These are phyloP conservation scores for Nannochloris sp. DNA, from an alignment of 139 green algal genomes.

Conservation along the genomic window DNA sequence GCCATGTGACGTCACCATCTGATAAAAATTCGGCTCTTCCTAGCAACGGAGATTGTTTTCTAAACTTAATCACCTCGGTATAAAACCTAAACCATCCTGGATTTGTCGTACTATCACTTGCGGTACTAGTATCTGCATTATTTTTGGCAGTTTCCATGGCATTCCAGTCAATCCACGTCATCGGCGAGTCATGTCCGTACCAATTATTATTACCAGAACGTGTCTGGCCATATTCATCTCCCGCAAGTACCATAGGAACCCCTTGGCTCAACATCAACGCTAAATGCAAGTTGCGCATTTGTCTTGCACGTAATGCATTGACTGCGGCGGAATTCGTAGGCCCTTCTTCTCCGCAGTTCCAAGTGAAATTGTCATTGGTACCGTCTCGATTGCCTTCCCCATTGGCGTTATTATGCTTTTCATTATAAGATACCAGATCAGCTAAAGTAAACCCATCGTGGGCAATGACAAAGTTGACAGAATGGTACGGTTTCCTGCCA, in stretches of 20 bases:
- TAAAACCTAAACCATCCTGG: slow-evolving; percentile 37
- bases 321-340: slow-evolving; percentile 60
- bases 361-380: slow-evolving; percentile 95
- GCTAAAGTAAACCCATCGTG: slow-evolving; percentile 94
- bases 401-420: slow-evolving; percentile 82
- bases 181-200: slow-evolving; percentile 92
- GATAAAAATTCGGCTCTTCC: slow-evolving; percentile 67
- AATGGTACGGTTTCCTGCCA: slow-evolving; percentile 72
- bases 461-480: slow-evolving; percentile 92
- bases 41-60: slow-evolving; percentile 72
- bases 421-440: slow-evolving; percentile 84
- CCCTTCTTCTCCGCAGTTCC: slow-evolving; percentile 96
- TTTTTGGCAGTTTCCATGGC: slow-evolving; percentile 10
- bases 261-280: slow-evolving; percentile 83
- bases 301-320: slow-evolving; percentile 33
- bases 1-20: slow-evolving; percentile 87
- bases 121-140: not conserved
- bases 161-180: slow-evolving; percentile 73
- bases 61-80: slow-evolving; percentile 71
- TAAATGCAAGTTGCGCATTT: slow-evolving; percentile 91
- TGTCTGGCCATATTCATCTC: slow-evolving; percentile 39
- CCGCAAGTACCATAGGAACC: slow-evolving; percentile 89
- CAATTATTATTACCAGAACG: slow-evolving; percentile 98
- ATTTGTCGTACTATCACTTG: slow-evolving; percentile 20
- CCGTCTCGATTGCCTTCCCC: slow-evolving; percentile 75